Percentiles rank a stretch among this genome's conserved stretches.
Evolutionary conservation across 1,139 yeast genomes (phyloP).

Genomic region (Suhomyces bokatorum): DNA sequence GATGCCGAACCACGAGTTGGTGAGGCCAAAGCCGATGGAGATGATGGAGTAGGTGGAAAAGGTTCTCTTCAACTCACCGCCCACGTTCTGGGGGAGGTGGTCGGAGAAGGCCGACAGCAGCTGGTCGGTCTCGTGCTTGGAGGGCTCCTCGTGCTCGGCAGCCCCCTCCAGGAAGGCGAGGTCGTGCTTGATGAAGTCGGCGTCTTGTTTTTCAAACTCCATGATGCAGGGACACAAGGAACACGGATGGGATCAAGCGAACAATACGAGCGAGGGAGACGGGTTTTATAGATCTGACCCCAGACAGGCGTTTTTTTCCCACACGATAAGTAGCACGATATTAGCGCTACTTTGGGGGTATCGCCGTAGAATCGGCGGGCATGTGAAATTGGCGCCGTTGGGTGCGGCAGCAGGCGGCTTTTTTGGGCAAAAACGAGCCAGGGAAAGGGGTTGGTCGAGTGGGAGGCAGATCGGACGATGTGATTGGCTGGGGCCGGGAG

Average conservation of each 20-base stretch:
- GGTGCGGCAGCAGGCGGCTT: not conserved
- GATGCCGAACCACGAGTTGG: constrained; percentile 72
- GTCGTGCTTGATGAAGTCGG: constrained; percentile 9
- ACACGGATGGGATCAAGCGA: not conserved
- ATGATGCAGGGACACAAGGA: not conserved
- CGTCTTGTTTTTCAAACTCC: constrained; percentile 10
- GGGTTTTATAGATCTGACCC: constrained; percentile 3
- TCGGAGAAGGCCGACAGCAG: not conserved
- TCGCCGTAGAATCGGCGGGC: not conserved
- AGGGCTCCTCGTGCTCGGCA: constrained; percentile 2
- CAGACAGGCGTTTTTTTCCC: not conserved
- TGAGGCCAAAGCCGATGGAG: constrained; percentile 69
- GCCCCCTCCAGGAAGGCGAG: constrained; percentile 11
- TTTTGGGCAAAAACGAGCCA: too few species aligned
- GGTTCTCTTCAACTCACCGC: constrained; percentile 34
- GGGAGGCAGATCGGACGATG: too few species aligned
- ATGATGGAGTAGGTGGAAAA: constrained; percentile 51
- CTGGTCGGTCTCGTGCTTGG: constrained; percentile 7
- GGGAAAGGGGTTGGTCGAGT: too few species aligned
- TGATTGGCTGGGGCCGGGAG: too few species aligned
- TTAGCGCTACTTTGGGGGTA: not conserved
- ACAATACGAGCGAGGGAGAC: too few species aligned
- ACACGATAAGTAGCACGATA: not conserved
- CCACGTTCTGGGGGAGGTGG: constrained; percentile 5
- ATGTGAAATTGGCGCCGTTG: not conserved